Conservation (phyloP, 176 grass and related monocot genomes). For the Puya raimondii region DNA sequence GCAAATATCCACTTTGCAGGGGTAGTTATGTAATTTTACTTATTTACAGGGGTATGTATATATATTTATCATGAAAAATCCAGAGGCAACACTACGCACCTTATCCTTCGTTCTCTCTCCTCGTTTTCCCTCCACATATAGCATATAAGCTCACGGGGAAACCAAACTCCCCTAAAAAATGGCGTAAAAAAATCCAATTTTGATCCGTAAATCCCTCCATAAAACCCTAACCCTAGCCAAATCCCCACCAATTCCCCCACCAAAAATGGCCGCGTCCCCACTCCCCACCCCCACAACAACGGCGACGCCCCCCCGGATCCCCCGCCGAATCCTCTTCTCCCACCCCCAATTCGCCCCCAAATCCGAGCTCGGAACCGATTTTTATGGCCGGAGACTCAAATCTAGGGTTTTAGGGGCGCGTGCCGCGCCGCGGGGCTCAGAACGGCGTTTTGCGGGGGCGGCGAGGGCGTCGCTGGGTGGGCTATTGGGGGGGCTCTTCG, state of each 20-base stretch:
- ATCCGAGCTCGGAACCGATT: conserved; percentile 6
- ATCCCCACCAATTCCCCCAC: not conserved
- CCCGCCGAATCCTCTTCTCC: conserved; percentile 15
- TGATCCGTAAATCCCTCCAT: not conserved
- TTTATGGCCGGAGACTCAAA: conserved; percentile 7
- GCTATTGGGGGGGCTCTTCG: conserved; percentile 72
- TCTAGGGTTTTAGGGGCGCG: not conserved
- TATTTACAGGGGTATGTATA: too few species aligned
- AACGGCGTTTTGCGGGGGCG: conserved; percentile 5
- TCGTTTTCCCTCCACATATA: not conserved
- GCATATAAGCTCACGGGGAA: not conserved
- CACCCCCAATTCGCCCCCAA: conserved; percentile 13
- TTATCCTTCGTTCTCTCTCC: not conserved
- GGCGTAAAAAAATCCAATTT: not conserved
- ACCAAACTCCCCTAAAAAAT: not conserved
- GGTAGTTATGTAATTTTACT: too few species aligned
- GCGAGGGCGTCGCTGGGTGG: conserved; percentile 43
- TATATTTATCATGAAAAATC: not conserved
- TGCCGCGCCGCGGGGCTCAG: not conserved
- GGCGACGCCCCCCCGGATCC: not conserved
- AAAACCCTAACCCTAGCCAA: not conserved
- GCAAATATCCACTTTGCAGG: too few species aligned
- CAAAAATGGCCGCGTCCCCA: conserved; percentile 22
- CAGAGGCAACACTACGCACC: not conserved
- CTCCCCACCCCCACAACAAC: conserved; percentile 26